Evolutionary conservation across 2,329 filamentous ascomycete genomes (phyloP), one percentile per base, ranked within the genome.

Genomic region (Penicillium sp.): DNA sequence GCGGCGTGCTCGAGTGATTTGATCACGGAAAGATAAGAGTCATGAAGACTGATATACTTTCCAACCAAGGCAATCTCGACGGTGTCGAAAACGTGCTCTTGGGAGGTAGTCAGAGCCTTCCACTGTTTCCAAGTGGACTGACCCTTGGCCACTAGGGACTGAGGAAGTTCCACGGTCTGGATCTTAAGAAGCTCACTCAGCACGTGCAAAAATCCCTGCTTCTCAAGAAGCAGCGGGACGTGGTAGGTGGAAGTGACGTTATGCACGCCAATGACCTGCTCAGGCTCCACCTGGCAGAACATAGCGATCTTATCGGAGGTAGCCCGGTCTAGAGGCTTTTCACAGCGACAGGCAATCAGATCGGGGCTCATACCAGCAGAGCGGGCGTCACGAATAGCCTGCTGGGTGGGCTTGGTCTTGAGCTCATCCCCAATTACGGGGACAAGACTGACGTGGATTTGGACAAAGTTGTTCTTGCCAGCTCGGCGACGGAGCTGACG

Each of bases 341-440:
- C 87, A 70, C 92, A 96, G 46, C 94, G 89, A 70, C 94, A 97
- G 14, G 92, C 92, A 75, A 96, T 94, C 87, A 94, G 67, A 63
- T 88, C 86, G 1, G 86, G 86, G 53, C 79, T 82, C 48, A 89
- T 74, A 67, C 91, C 91, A 58, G 88, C 87, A 67, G 88, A 92
- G 58, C 92, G 86, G 58, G 92, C 86, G 62, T 88, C 84, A 67
- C 86, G 87, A 64, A 96, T 90, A 33, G 92, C 90, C 64, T 90
- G 84, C 72, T 97, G 92, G 0, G 92, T 97, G 0, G 92, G 92
- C 76, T 97, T 97, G 9, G 91, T 97, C 82, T 97, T 97, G 74
- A 95, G 85, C 78, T 97, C 86, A 31, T 83, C 81, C 20, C 62
- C 62, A 36, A 86, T 82, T 33, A 92, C 81, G 1, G 92, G 92